Conservation (phyloP, 202 grass and related monocot species). For the Tripidium arundinaceum region DNA sequence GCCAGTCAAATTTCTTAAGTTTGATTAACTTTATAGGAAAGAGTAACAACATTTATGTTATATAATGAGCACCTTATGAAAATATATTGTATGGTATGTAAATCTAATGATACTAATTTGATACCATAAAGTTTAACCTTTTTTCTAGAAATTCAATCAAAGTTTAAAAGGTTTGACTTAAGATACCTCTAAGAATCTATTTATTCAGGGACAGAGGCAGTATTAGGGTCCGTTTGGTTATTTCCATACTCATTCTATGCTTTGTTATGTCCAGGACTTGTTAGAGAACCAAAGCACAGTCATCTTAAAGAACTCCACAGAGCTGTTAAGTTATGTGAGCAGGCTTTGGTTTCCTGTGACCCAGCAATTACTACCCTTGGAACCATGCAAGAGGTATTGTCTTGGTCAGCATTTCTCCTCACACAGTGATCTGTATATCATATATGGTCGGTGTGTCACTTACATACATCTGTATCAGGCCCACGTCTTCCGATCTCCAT, state of each 20-base stretch:
- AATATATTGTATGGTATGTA: no score
- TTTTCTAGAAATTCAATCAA: no score
- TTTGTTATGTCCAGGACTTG: constrained; percentile 55
- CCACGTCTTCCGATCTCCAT: constrained; percentile 71
- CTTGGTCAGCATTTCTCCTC: background rate
- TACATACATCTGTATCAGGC: constrained; percentile 52
- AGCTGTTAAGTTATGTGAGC: constrained; percentile 93
- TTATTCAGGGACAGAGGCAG: no score
- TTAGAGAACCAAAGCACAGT: constrained; percentile 93
- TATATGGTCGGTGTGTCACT: constrained; percentile 9
- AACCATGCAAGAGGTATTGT: constrained; percentile 78
- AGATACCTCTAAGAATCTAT: no score
- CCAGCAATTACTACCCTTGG: constrained; percentile 80
- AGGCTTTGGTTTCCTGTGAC: constrained; percentile 77
- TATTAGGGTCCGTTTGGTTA: no score
- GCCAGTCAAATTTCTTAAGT: no score
- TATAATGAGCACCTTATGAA: no score
- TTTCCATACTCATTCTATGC: background rate
- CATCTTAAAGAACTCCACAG: constrained; percentile 93
- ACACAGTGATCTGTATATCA: background rate
- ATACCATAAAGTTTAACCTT: no score
- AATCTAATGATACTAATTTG: no score
- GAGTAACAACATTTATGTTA: no score
- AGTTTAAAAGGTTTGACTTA: no score
- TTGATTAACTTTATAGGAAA: no score